These are phyloP conservation scores for Globisporangium mamillatum DNA, from an alignment of 352 stramenopile species.

Conservation along the genomic window DNA sequence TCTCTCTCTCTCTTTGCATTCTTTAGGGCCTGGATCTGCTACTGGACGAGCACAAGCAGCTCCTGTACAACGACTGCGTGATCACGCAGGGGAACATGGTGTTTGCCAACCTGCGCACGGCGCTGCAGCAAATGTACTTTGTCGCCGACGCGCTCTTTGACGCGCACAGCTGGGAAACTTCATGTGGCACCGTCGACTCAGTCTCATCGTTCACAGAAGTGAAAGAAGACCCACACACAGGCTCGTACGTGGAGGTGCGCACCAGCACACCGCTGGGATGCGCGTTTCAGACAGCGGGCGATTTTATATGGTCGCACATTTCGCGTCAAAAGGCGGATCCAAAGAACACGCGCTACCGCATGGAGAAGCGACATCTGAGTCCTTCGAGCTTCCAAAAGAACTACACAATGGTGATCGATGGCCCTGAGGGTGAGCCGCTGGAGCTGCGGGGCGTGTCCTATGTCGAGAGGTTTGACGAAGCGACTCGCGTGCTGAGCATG, in stretches of 20 bases:
- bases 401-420: conserved; percentile 19
- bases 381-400: conserved; percentile 16
- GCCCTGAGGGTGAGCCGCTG: neutral
- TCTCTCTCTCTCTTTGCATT: neutral
- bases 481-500: conserved; percentile 7
- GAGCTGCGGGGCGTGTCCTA: conserved; percentile 12
- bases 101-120: conserved; percentile 3
- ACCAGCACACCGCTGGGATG: conserved; percentile 12
- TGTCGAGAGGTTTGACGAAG: conserved; percentile 11
- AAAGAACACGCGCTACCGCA: conserved; percentile 7
- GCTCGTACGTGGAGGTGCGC: conserved; percentile 10
- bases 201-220: neutral
- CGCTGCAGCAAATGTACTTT: conserved; percentile 16
- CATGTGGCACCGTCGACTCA: neutral
- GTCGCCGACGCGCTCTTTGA: conserved; percentile 11
- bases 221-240: neutral
- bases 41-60: conserved; percentile 8
- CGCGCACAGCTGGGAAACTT: neutral
- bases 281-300: conserved; percentile 9
- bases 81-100: conserved; percentile 11
- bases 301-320: conserved; percentile 9
- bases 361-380: conserved; percentile 12
- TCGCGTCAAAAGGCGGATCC: conserved; percentile 13
- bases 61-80: conserved; percentile 1
- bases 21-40: conserved; percentile 3